phyloP scores from a whole-genome alignment of 768 basidiomycete genomes.

The Pluteus cervinus region DNA sequence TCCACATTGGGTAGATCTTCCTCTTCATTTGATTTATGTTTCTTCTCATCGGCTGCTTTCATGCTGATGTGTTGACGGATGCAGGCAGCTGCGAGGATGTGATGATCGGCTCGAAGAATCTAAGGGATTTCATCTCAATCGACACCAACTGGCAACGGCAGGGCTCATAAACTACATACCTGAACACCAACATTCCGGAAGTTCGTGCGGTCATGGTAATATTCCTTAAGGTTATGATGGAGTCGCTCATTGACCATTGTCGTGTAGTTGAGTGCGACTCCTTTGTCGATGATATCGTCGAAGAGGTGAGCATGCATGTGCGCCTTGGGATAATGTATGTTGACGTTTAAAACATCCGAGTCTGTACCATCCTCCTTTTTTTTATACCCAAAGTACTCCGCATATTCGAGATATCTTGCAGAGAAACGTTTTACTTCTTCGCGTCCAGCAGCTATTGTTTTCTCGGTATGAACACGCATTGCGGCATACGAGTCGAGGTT shows the following conservation, averaged over 20 bases:
- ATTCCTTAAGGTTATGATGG: conserved; percentile 21
- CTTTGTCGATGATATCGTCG: conserved; percentile 26
- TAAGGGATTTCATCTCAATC: conserved; percentile 5
- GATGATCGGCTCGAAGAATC: conserved; percentile 15
- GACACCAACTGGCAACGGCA: background rate
- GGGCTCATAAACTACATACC: conserved; percentile 16
- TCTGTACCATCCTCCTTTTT: conserved; percentile 11
- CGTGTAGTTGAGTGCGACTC: conserved; percentile 21
- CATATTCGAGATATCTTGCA: background rate
- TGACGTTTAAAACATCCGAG: conserved; percentile 34
- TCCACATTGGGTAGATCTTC: no score
- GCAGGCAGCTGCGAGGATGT: conserved; percentile 5
- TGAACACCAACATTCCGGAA: conserved; percentile 25
- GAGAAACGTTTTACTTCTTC: conserved; percentile 14
- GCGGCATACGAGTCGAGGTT: no score
- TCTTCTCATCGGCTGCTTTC: conserved; percentile 4
- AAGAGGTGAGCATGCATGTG: conserved; percentile 26
- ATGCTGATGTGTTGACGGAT: conserved; percentile 10
- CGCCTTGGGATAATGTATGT: no score
- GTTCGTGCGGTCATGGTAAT: conserved; percentile 21
- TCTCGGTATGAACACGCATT: conserved; percentile 27
- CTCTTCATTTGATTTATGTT: background rate
- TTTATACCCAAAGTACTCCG: conserved; percentile 11
- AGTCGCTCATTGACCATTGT: conserved; percentile 23
- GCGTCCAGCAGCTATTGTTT: conserved; percentile 20